Percentiles rank a stretch among this genome's conserved stretches.
Evolutionary conservation across 2,329 filamentous ascomycete species (phyloP).

Genomic region (Alternaria gaisen): DNA sequence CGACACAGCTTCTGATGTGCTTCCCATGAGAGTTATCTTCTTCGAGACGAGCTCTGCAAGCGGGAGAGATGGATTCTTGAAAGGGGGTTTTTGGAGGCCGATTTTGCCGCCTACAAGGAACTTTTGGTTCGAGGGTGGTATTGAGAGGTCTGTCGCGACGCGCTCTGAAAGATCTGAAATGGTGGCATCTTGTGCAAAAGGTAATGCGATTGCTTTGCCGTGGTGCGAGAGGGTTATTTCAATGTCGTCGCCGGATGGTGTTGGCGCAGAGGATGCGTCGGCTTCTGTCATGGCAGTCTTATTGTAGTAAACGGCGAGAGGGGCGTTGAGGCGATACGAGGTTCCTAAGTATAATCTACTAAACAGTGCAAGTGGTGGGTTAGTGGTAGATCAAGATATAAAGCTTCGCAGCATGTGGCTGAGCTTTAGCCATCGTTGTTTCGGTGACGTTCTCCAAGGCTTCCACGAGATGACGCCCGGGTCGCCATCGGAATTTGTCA

Average conservation of each 20-base stretch:
- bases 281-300: constrained; percentile 24
- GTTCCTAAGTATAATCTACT: constrained; percentile 7
- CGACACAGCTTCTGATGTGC: constrained; percentile 67
- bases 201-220: constrained; percentile 59
- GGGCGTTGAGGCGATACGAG: not conserved
- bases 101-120: constrained; percentile 70
- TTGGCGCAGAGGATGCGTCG: constrained; percentile 12
- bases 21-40: constrained; percentile 73
- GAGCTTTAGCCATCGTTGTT: constrained; percentile 30
- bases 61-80: constrained; percentile 65
- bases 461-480: constrained; percentile 38
- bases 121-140: constrained; percentile 73
- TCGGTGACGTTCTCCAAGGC: constrained; percentile 47
- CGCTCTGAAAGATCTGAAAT: constrained; percentile 67
- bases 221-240: constrained; percentile 64
- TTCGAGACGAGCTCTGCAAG: constrained; percentile 62
- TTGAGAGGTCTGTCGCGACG: constrained; percentile 65
- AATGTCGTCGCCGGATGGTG: constrained; percentile 28
- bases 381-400: constrained; percentile 43
- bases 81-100: constrained; percentile 70
- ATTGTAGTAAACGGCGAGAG: not conserved
- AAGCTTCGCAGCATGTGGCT: constrained; percentile 32
- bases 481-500: constrained; percentile 49
- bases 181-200: constrained; percentile 61
- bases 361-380: constrained; percentile 28